Evolutionary conservation across 2,329 filamentous ascomycete genomes (phyloP).

Genomic region (Diplodia mutila): DNA sequence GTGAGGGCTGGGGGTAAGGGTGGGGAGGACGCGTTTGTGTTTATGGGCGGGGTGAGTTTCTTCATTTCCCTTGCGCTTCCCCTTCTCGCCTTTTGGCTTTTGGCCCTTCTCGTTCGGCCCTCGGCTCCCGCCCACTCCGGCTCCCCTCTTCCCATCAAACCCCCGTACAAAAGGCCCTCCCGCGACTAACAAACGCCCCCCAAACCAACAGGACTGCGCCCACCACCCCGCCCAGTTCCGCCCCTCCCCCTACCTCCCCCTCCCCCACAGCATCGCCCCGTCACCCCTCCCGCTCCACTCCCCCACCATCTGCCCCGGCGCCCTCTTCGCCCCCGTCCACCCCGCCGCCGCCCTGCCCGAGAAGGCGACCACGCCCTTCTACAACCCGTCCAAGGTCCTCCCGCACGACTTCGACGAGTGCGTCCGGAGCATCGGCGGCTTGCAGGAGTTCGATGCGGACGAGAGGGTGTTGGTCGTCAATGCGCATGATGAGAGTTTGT

Average conservation of each 20-base stretch:
- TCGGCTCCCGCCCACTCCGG: too few relatives aligned
- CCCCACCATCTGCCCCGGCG: background rate
- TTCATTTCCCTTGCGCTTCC: background rate
- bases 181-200: too few relatives aligned
- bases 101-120: background rate
- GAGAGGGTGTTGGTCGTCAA: constrained; percentile 23
- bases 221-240: constrained; percentile 15
- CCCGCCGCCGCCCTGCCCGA: background rate
- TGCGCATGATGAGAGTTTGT: constrained; percentile 25
- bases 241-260: constrained; percentile 10
- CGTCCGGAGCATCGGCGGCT: constrained; percentile 3
- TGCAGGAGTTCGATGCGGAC: constrained; percentile 21
- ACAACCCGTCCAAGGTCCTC: background rate
- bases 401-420: background rate
- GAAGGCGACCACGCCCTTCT: background rate
- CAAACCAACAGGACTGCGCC: background rate
- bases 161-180: too few relatives aligned
- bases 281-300: background rate
- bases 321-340: background rate
- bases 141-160: too few relatives aligned
- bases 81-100: background rate
- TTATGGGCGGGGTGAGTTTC: constrained; percentile 33
- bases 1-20: constrained; percentile 32
- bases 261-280: background rate
- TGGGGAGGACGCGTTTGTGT: constrained; percentile 31